A percentile compares a stretch with the other conserved stretches of the same genome.
Evolutionary conservation across 1,139 yeast genomes (phyloP).

Genomic region (Taphrina pruni): DNA sequence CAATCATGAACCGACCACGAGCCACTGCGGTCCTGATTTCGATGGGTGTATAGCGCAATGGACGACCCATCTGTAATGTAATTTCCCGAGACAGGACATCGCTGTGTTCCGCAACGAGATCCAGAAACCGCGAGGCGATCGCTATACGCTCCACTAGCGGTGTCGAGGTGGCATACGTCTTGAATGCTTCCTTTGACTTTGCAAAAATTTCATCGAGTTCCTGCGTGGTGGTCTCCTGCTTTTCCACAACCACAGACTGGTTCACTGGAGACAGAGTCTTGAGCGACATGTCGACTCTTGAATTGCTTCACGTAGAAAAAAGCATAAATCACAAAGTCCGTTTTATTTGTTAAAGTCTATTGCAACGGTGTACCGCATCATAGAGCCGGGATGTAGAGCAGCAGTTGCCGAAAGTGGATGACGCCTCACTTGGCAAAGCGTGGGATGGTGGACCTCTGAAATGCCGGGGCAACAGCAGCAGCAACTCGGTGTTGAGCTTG

Average conservation of each 20-base stretch:
- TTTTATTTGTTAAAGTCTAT: too few species aligned
- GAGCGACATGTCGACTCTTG: conserved; percentile 3
- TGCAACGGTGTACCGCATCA: too few species aligned
- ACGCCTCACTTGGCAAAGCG: neutral
- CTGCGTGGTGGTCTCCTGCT: conserved; percentile 48
- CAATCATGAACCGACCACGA: conserved; percentile 50
- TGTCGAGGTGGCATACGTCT: conserved; percentile 48
- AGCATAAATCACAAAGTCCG: too few species aligned
- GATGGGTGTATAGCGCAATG: conserved; percentile 51
- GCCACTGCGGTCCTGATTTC: conserved; percentile 52
- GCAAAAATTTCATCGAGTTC: conserved; percentile 48
- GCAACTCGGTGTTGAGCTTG: too few species aligned
- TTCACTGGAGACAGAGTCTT: conserved; percentile 40
- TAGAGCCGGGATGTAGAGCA: too few species aligned
- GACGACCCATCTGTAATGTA: conserved; percentile 54
- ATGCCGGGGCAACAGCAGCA: too few species aligned
- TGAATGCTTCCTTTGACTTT: conserved; percentile 50
- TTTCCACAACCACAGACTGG: conserved; percentile 37
- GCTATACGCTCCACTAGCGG: conserved; percentile 50
- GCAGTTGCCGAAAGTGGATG: neutral
- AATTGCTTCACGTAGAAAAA: neutral
- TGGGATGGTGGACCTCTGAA: neutral
- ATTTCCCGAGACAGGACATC: conserved; percentile 50
- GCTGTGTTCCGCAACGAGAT: conserved; percentile 48
- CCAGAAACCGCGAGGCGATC: conserved; percentile 49